Conservation (phyloP, 1,139 yeast species). For the Spathaspora jeffriesii region DNA sequence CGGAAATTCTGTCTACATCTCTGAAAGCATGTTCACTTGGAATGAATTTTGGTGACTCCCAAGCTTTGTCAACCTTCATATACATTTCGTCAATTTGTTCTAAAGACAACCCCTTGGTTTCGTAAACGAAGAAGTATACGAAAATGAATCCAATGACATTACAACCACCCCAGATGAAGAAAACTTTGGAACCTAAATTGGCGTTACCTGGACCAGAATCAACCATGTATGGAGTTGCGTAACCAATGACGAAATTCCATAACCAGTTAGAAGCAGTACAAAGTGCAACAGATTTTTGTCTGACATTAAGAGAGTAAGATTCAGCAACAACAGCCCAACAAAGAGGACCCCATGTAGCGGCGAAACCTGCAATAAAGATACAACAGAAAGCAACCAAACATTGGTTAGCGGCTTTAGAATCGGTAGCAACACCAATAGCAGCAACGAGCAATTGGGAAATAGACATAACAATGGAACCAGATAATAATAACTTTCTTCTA, state of each 20-base stretch:
- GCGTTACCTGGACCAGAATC: conserved; percentile 63
- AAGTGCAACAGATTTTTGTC: conserved; percentile 69
- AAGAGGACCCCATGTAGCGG: conserved; percentile 75
- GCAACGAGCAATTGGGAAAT: conserved; percentile 68
- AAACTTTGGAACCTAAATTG: conserved; percentile 62
- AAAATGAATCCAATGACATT: conserved; percentile 42
- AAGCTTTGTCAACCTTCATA: conserved; percentile 32
- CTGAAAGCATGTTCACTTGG: conserved; percentile 37
- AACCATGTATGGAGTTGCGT: conserved; percentile 68
- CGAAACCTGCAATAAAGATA: conserved; percentile 66
- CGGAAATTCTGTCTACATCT: conserved; percentile 14
- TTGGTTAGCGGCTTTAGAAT: conserved; percentile 48
- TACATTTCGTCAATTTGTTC: conserved; percentile 63
- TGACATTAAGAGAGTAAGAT: conserved; percentile 61
- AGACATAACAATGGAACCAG: conserved; percentile 66
- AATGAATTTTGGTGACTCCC: conserved; percentile 31
- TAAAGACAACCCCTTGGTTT: conserved; percentile 72
- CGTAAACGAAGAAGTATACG: conserved; percentile 68
- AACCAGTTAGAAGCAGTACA: conserved; percentile 75
- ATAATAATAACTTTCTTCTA: conserved; percentile 35
- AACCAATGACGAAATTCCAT: conserved; percentile 70
- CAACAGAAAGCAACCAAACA: conserved; percentile 65
- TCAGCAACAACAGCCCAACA: conserved; percentile 75
- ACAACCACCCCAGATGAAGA: conserved; percentile 67
- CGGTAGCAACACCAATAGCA: conserved; percentile 56